A percentile compares a stretch with the other conserved stretches of the same genome.
These are phyloP conservation scores for Grigorovia humatica DNA, from an alignment of 805 yeast species.

Conservation along the genomic window DNA sequence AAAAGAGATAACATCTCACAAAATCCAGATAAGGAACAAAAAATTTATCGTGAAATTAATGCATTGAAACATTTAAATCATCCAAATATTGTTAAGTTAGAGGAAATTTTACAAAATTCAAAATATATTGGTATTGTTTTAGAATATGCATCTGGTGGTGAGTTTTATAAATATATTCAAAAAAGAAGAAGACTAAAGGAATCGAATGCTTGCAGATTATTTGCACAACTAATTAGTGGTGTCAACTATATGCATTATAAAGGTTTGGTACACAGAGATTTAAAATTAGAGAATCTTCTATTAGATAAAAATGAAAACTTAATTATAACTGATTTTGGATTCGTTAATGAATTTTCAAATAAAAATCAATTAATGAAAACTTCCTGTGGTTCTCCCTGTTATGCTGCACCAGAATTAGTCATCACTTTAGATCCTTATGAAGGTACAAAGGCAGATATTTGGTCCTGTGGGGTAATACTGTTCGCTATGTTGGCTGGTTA, in stretches of 20 bases:
- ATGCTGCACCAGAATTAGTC: slow-evolving; percentile 96
- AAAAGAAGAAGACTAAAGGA: slow-evolving; percentile 83
- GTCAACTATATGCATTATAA: slow-evolving; percentile 88
- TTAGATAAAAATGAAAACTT: slow-evolving; percentile 81
- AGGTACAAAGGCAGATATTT: slow-evolving; percentile 88
- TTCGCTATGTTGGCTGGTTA: slow-evolving; percentile 97
- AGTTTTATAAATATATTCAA: slow-evolving; percentile 83
- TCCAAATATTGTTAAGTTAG: slow-evolving; percentile 86
- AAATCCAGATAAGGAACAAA: slow-evolving; percentile 75
- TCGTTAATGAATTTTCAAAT: slow-evolving; percentile 65
- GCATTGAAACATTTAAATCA: slow-evolving; percentile 78
- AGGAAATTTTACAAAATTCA: slow-evolving; percentile 88
- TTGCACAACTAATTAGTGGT: slow-evolving; percentile 89
- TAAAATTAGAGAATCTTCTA: slow-evolving; percentile 78
- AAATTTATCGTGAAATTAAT: slow-evolving; percentile 87
- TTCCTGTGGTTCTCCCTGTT: slow-evolving; percentile 95
- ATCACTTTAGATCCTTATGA: slow-evolving; percentile 79
- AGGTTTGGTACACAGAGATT: slow-evolving; percentile 85
- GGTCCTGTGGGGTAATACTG: slow-evolving; percentile 93
- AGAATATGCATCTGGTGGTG: slow-evolving; percentile 97
- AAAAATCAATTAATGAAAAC: slow-evolving; percentile 80
- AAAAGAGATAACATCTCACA: slow-evolving; percentile 81
- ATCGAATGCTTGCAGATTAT: slow-evolving; percentile 70
- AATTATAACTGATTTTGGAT: slow-evolving; percentile 85
- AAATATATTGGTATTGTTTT: slow-evolving; percentile 92